phyloP scores from a whole-genome alignment of 129 eudicot genomes.

The Smallanthus sonchifolius region DNA sequence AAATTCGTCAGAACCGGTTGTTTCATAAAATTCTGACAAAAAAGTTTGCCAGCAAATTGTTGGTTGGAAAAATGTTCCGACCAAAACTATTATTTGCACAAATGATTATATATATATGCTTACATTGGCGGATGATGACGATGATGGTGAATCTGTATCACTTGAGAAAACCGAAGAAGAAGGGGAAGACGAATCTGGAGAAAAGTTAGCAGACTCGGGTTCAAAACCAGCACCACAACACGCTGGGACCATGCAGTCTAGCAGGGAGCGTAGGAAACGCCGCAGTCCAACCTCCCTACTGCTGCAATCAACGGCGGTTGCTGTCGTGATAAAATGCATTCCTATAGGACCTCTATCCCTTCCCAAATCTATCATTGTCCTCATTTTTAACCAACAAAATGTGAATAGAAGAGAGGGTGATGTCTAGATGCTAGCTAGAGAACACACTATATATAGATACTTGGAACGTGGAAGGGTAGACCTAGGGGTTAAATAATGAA shows the following conservation, averaged over 20 bases:
- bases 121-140: slow-evolving; percentile 18
- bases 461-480: neutral
- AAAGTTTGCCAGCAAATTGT: too few relatives aligned
- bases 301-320: slow-evolving; percentile 36
- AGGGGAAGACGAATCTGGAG: slow-evolving; percentile 17
- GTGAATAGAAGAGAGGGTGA: slow-evolving; percentile 10
- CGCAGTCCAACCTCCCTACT: slow-evolving; percentile 36
- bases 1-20: too few relatives aligned
- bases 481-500: neutral
- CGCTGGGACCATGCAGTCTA: slow-evolving; percentile 29
- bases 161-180: slow-evolving; percentile 28
- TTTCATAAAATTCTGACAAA: too few relatives aligned
- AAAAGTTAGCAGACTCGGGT: slow-evolving; percentile 9
- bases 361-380: slow-evolving; percentile 42
- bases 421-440: slow-evolving; percentile 24
- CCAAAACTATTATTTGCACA: too few relatives aligned
- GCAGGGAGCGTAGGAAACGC: slow-evolving; percentile 26
- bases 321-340: slow-evolving; percentile 30
- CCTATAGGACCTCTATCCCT: slow-evolving; percentile 40
- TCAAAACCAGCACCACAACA: slow-evolving; percentile 39
- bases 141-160: slow-evolving; percentile 28
- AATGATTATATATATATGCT: neutral
- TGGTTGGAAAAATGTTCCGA: too few relatives aligned
- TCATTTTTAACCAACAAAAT: slow-evolving; percentile 13
- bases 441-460: slow-evolving; percentile 28